These are phyloP conservation scores for Meyerozyma elateridarum DNA, from an alignment of 1,139 yeast species.

Conservation along the genomic window DNA sequence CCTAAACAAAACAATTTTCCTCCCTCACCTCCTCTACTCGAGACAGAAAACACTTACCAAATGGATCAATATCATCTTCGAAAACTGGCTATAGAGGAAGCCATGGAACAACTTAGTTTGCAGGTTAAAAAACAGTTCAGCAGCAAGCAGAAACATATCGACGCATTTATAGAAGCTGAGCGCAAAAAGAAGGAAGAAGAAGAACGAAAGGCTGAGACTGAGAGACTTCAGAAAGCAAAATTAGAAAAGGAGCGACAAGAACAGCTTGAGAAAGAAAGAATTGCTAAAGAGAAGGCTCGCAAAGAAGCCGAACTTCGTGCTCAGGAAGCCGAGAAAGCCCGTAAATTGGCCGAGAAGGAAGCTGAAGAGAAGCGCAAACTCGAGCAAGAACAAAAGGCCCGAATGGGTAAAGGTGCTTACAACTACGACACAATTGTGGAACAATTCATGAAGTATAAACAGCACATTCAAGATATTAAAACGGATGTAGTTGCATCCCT, in stretches of 20 bases:
- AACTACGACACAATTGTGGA: conserved; percentile 37
- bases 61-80: too few relatives aligned
- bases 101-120: conserved; percentile 1
- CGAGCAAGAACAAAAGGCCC: conserved; percentile 8
- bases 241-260: conserved; percentile 13
- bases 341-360: conserved; percentile 10
- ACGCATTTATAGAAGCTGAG: conserved; percentile 11
- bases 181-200: conserved; percentile 13
- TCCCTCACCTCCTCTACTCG: too few relatives aligned
- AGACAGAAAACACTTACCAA: too few relatives aligned
- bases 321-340: conserved; percentile 12
- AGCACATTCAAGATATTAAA: conserved; percentile 58
- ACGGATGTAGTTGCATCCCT: conserved; percentile 48
- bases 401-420: conserved; percentile 13
- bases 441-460: conserved; percentile 48
- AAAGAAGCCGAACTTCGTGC: conserved; percentile 12
- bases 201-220: conserved; percentile 14
- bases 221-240: conserved; percentile 12
- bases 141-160: conserved; percentile 2
- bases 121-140: conserved; percentile 1
- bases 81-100: not conserved
- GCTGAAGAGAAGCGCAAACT: conserved; percentile 8
- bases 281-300: conserved; percentile 11
- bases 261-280: conserved; percentile 14
- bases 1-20: too few relatives aligned